These are phyloP conservation scores for Penicillium goetzii DNA, from an alignment of 495 filamentous ascomycete genomes.

Conservation along the genomic window DNA sequence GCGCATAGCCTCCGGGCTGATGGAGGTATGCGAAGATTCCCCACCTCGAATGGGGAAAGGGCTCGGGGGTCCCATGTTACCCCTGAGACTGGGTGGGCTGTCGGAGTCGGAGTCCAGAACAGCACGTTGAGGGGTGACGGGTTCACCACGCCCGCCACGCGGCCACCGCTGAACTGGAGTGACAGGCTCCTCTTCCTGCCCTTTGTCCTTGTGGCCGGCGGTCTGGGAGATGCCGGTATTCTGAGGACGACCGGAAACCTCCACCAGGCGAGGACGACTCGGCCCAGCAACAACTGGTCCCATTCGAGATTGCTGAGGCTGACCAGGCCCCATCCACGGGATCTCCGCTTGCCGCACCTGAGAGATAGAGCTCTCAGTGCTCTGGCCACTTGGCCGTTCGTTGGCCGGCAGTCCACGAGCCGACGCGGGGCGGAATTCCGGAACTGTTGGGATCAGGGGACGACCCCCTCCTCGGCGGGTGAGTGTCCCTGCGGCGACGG, in stretches of 20 bases:
- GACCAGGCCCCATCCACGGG: not conserved
- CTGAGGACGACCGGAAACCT: not conserved
- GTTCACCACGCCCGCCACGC: too few species aligned
- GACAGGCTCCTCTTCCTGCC: too few species aligned
- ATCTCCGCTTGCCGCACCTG: not conserved
- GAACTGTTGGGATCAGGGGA: constrained; percentile 3
- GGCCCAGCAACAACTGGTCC: too few species aligned
- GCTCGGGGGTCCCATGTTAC: too few species aligned
- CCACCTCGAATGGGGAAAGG: too few species aligned
- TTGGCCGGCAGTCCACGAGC: not conserved
- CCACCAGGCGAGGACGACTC: not conserved
- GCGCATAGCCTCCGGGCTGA: too few species aligned
- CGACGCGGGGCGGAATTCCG: not conserved
- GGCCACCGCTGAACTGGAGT: too few species aligned
- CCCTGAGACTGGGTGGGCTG: too few species aligned
- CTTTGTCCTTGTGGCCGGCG: too few species aligned
- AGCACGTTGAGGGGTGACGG: not conserved
- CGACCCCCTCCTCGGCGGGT: not conserved
- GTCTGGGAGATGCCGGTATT: too few species aligned
- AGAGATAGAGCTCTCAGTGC: not conserved
- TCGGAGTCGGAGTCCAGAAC: not conserved
- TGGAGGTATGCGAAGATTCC: too few species aligned
- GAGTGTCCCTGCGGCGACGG: not conserved
- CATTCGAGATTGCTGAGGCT: not conserved
- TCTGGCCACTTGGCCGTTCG: not conserved